Evolutionary conservation across 225 moss, liverwort and hornwort species (phyloP), one percentile per base, ranked within the genome.

Genomic region (Sphagnum tenellum): DNA sequence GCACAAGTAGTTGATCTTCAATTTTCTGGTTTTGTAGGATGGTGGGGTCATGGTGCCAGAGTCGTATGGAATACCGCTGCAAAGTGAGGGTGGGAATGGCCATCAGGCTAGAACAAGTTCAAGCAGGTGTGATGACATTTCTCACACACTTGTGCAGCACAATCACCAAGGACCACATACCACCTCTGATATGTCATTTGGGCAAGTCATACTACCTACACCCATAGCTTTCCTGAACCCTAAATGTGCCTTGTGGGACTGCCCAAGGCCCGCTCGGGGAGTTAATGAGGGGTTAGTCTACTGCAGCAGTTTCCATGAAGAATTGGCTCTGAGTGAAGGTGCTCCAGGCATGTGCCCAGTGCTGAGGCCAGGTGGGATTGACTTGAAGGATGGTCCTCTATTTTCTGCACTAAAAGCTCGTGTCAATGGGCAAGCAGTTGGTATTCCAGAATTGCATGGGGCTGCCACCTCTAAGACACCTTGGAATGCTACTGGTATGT

Each of bases 181-280:
- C 69, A 44, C 65, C 51, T 71, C 46, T 64, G 62, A 69, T 46
- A 65, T 68, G 65, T 55, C 66, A 55, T 67, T 72, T 63, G 73
- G 4, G 53, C 77, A 67, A 72, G 75, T 71, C 10, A 46, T 69
- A 47, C 64, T 66, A 9, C 69, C 81, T 74, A 58, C 77, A 47
- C 54, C 71, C 44, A 67, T 69, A 62, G 69, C 78, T 29, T 85
- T 67, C 60, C 57, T 81, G 73, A 73, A 78, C 12, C 81, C 84
- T 2, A 85, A 85, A 56, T 85, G 84, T 48, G 84, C 84, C 50
- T 49, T 85, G 62, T 85, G 84, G 84, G 84, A 85, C 72, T 85
- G 84, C 62, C 84, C 84, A 48, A 61, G 84, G 46, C 78, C 84
- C 62, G 78, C 81, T 62, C 74, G 75, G 67, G 81, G 81, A 44